Evolutionary conservation across 164 flowering plant species (phyloP), one percentile per base, ranked within the genome.

Genomic region (Brasenia schreberi): DNA sequence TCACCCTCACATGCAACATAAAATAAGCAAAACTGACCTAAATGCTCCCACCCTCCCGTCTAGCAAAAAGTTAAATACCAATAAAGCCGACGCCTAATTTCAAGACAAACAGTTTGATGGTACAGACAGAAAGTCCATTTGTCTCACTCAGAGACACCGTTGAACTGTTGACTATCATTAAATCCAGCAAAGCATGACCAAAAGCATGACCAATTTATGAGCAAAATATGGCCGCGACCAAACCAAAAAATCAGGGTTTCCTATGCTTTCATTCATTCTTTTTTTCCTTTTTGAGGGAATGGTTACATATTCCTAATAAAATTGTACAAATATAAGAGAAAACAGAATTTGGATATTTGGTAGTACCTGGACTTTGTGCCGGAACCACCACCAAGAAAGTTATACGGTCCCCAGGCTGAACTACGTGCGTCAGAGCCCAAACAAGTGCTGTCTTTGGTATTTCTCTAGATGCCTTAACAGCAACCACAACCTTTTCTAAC

Each of bases 391-490:
- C 96, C 49, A 95, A 82, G 69, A 95, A 74, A 0, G 92, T 89
- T 44, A 92, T 88, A 78, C 90, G 92, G 65, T 87, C 96, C 33
- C 96, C 93, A 58, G 96, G 96, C 67, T 92, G 96, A 81, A 89
- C 97, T 77, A 94, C 96, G 80, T 94, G 97, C 73, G 92, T 91
- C 78, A 94, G 74, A 63, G 97, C 96, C 99, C 99, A 92, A 2
- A 94, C 84, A 18, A 94, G 79, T 59, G 97, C 96, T 43, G 89
- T 82, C 73, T 80, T 92, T 0, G 97, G 92, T 63, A 94, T 82
- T 61, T 94, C 97, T 69, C 83, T 92, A 6, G 97, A 81, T 5
- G 96, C 97, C 78, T 92, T 94, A 5, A 92, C 96, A 2, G 97
- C 99, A 61, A 94, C 97, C 33, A 94, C 85, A 18, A 88, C 95